Percentiles rank a stretch among this genome's conserved stretches.
Conservation (phyloP, 768 basidiomycete genomes). For the Pisolithus marmoratus region DNA sequence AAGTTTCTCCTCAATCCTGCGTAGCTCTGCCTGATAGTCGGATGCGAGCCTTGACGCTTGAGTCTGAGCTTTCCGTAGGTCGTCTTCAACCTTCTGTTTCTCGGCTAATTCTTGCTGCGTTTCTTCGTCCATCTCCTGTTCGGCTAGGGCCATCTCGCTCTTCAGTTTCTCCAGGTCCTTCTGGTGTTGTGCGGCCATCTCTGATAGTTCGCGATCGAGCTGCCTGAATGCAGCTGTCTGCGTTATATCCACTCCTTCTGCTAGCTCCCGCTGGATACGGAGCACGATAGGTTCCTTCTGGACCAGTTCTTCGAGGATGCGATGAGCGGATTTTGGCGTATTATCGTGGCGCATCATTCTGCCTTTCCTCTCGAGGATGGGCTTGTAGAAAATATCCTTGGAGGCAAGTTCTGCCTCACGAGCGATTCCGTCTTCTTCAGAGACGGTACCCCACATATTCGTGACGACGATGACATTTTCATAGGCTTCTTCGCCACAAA, state of each 20-base stretch:
- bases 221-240: conserved; percentile 51
- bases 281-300: conserved; percentile 37
- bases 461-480: conserved; percentile 47
- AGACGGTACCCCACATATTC: conserved; percentile 46
- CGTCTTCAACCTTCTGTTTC: conserved; percentile 24
- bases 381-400: conserved; percentile 43
- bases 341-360: conserved; percentile 38
- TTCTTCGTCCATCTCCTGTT: conserved; percentile 40
- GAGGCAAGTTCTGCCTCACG: conserved; percentile 42
- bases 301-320: conserved; percentile 39
- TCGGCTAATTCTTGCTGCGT: conserved; percentile 39
- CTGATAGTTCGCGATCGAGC: conserved; percentile 43
- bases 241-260: conserved; percentile 41
- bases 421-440: conserved; percentile 28
- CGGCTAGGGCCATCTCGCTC: conserved; percentile 43
- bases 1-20: conserved; percentile 29
- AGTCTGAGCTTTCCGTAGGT: conserved; percentile 23
- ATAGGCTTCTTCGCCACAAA: conserved; percentile 49
- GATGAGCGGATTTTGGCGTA: conserved; percentile 38
- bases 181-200: conserved; percentile 39
- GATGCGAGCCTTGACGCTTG: conserved; percentile 27
- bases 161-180: conserved; percentile 43
- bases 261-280: conserved; percentile 51
- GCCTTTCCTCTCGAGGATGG: conserved; percentile 42
- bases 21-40: conserved; percentile 29